These are phyloP conservation scores for Heliosperma pusillum DNA, from an alignment of 148 eudicot species.

Conservation along the genomic window DNA sequence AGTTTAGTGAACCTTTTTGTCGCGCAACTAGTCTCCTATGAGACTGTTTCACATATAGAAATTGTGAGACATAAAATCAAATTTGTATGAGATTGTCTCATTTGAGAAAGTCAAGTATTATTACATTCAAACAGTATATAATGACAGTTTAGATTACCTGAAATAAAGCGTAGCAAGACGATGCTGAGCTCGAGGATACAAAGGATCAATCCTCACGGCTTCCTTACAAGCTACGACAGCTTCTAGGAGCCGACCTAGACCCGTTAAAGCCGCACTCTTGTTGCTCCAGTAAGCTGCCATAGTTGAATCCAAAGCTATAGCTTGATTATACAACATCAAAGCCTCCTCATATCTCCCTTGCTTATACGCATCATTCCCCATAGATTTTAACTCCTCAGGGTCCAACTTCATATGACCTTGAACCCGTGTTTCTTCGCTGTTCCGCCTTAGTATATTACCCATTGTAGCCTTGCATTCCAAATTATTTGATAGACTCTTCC, in stretches of 20 bases:
- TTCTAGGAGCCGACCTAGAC: constrained; percentile 58
- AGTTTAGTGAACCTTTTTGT: too few relatives aligned
- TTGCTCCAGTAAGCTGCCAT: constrained; percentile 59
- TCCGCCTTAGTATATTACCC: constrained; percentile 33
- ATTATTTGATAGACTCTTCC: background rate
- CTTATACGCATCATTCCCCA: constrained; percentile 69
- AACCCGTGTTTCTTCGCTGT: constrained; percentile 15
- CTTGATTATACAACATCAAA: constrained; percentile 50
- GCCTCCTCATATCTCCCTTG: constrained; percentile 70
- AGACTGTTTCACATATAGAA: too few relatives aligned
- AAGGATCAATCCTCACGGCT: constrained; percentile 57
- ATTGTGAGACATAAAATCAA: too few relatives aligned
- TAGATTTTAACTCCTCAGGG: constrained; percentile 49
- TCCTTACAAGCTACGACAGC: constrained; percentile 58
- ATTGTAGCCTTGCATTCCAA: background rate
- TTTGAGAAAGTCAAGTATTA: too few relatives aligned
- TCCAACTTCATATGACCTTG: constrained; percentile 27
- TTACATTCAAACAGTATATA: too few relatives aligned
- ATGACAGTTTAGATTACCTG: constrained; percentile 35
- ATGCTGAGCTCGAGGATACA: constrained; percentile 62
- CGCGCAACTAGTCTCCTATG: too few relatives aligned
- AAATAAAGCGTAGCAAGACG: constrained; percentile 61
- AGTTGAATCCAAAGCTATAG: constrained; percentile 53
- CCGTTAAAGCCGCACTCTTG: constrained; percentile 59
- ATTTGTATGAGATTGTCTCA: too few relatives aligned